These are phyloP conservation scores for Geosmithia putterillii DNA, from an alignment of 2,329 filamentous ascomycete genomes.

Conservation along the genomic window DNA sequence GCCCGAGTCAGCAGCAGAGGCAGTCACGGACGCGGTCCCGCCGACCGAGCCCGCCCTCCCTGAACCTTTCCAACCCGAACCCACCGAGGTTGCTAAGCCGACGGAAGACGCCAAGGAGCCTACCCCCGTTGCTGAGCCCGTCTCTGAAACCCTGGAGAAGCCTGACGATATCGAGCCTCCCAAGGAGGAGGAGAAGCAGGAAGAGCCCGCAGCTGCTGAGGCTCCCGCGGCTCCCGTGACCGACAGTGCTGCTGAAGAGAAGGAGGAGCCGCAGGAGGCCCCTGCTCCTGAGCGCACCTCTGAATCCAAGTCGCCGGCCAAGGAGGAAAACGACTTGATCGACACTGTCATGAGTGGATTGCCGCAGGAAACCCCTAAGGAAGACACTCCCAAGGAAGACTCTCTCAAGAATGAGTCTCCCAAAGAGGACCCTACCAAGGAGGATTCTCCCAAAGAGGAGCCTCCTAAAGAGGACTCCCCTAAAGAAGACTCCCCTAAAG, in stretches of 20 bases:
- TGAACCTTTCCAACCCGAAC: not conserved
- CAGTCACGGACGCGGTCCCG: not conserved
- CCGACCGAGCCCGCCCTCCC: not conserved
- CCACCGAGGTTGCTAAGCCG: not conserved
- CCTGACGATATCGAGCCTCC: not conserved
- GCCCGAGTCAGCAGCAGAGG: too few species aligned
- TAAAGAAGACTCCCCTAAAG: not conserved
- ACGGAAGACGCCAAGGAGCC: constrained; percentile 2
- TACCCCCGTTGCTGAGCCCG: not conserved
- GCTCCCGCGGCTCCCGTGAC: not conserved
- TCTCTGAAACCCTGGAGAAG: not conserved
- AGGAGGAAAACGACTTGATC: constrained; percentile 28
- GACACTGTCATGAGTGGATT: constrained; percentile 32
- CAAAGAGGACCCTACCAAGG: not conserved
- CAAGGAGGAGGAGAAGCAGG: not conserved
- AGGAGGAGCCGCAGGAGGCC: not conserved
- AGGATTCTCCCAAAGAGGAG: not conserved
- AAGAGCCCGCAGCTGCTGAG: not conserved
- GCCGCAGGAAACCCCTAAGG: constrained; percentile 20
- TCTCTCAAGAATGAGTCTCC: not conserved
- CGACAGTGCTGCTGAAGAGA: not conserved
- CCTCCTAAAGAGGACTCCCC: not conserved
- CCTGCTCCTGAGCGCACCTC: constrained; percentile 1
- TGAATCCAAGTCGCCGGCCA: constrained; percentile 8
- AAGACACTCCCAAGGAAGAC: not conserved